Percentiles rank a stretch among this genome's conserved stretches.
phyloP scores from a whole-genome alignment of 768 basidiomycete species.

The Trametes meyenii region DNA sequence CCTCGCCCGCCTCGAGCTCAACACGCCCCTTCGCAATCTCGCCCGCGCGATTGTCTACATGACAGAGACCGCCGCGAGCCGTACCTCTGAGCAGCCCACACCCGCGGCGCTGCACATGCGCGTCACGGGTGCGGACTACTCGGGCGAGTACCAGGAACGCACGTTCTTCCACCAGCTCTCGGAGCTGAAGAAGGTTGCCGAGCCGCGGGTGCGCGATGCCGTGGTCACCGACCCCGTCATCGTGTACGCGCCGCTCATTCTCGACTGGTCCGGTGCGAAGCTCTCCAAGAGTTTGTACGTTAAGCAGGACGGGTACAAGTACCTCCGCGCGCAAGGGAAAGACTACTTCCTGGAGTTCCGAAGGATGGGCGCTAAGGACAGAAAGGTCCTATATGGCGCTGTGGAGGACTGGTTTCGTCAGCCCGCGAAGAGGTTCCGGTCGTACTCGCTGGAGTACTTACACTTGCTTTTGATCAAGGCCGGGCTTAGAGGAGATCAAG shows the following conservation, averaged over 20 bases:
- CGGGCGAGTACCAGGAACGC: slow-evolving; percentile 12
- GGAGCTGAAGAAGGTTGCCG: not conserved
- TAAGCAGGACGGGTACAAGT: slow-evolving; percentile 18
- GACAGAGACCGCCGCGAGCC: slow-evolving; percentile 3
- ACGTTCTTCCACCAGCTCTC: slow-evolving; percentile 3
- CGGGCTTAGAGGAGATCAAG: too few species aligned
- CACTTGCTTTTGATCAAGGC: not conserved
- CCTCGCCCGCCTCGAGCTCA: slow-evolving; percentile 10
- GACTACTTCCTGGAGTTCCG: slow-evolving; percentile 33
- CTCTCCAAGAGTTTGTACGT: slow-evolving; percentile 20
- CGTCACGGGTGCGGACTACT: slow-evolving; percentile 13
- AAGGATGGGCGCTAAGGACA: slow-evolving; percentile 32
- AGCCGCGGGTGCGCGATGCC: not conserved
- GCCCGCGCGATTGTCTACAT: slow-evolving; percentile 11
- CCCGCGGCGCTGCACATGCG: slow-evolving; percentile 14
- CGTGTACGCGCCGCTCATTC: slow-evolving; percentile 11
- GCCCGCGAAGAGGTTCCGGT: slow-evolving; percentile 25
- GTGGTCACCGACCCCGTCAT: not conserved
- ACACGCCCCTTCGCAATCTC: slow-evolving; percentile 16
- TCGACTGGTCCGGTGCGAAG: slow-evolving; percentile 20
- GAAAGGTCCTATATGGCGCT: slow-evolving; percentile 26
- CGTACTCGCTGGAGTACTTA: slow-evolving; percentile 3
- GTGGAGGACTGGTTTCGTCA: slow-evolving; percentile 33
- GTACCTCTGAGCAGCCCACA: not conserved
- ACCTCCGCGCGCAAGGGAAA: slow-evolving; percentile 29